Evolutionary conservation across 1,139 yeast species (phyloP).

Genomic region (Taiozyma onychis): DNA sequence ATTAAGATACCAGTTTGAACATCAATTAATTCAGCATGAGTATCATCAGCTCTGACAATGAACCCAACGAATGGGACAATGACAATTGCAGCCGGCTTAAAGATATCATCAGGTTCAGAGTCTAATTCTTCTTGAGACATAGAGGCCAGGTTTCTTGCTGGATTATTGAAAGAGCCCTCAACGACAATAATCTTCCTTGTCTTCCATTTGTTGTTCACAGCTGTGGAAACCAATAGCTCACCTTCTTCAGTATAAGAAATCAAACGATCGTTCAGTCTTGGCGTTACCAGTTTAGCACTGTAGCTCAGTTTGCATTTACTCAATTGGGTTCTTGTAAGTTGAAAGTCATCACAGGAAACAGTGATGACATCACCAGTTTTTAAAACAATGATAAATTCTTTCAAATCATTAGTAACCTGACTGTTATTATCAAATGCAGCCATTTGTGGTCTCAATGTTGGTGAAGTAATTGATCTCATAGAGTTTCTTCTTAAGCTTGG

Average conservation of each 20-base stretch:
- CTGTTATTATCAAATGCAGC: slow-evolving; percentile 18
- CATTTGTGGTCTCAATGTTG: slow-evolving; percentile 12
- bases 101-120: slow-evolving; percentile 8
- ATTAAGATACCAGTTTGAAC: slow-evolving; percentile 67
- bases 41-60: slow-evolving; percentile 52
- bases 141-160: slow-evolving; percentile 2
- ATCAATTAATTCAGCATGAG: slow-evolving; percentile 63
- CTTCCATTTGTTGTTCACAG: slow-evolving; percentile 63
- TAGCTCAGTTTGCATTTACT: slow-evolving; percentile 34
- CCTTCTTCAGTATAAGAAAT: slow-evolving; percentile 50
- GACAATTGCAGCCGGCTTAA: slow-evolving; percentile 32
- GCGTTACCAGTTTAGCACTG: slow-evolving; percentile 56
- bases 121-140: neutral
- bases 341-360: slow-evolving; percentile 45
- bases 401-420: slow-evolving; percentile 18
- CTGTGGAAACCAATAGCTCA: slow-evolving; percentile 56
- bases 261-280: slow-evolving; percentile 69
- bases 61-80: slow-evolving; percentile 66
- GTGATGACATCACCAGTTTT: slow-evolving; percentile 42
- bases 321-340: slow-evolving; percentile 26
- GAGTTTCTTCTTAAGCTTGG: slow-evolving; percentile 26
- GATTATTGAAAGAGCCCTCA: slow-evolving; percentile 42
- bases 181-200: slow-evolving; percentile 44
- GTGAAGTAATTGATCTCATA: slow-evolving; percentile 24
- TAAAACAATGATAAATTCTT: slow-evolving; percentile 35